Base-by-base conservation (phyloP, 371 early-diverging fungal species). In the Blakeslea trispora region DNA sequence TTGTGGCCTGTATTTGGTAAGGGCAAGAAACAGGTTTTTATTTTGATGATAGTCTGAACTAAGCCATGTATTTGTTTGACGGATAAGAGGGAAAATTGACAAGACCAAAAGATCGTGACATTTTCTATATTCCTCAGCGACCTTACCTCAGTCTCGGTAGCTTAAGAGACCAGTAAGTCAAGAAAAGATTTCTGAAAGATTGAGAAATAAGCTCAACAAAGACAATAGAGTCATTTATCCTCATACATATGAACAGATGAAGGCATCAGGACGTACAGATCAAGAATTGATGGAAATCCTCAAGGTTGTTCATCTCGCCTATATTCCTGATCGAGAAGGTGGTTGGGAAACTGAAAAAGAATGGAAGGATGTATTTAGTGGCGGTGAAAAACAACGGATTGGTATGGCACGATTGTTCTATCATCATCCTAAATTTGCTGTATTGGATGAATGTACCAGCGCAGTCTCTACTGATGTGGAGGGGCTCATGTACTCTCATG, bases 321-420 rank as follows among this genome's bases (percentile, higher is more conserved):
- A 81, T 50, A 82, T 95, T 32, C 91, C 89, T 34, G 85, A 81
- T 13, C 83, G 94, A 60, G 91, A 92, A 80, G 93, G 92, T 44
- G 94, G 95, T 5, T 94, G 89, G 85, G 92, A 93, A 58, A 87
- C 90, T 11, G 68, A 81, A 50, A 91, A 92, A 57, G 93, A 95
- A 72, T 95, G 95, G 95, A 91, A 89, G 66, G 91, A 92, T 74
- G 91, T 91, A 11, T 86, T 95, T 35, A 88, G 92, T 35, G 94
- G 93, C 14, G 95, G 95, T 45, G 95, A 95, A 71, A 95, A 93
- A 71, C 93, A 94, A 71, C 79, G 93, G 84, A 78, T 89, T 63
- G 81, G 82, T 46, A 81, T 87, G 84, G 87, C 89, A 11, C 72
- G 91, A 24, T 64, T 90, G 44, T 89, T 87, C 66, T 95, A 93